Conservation (phyloP, 257 asterid species). For the Plantago ovata region DNA sequence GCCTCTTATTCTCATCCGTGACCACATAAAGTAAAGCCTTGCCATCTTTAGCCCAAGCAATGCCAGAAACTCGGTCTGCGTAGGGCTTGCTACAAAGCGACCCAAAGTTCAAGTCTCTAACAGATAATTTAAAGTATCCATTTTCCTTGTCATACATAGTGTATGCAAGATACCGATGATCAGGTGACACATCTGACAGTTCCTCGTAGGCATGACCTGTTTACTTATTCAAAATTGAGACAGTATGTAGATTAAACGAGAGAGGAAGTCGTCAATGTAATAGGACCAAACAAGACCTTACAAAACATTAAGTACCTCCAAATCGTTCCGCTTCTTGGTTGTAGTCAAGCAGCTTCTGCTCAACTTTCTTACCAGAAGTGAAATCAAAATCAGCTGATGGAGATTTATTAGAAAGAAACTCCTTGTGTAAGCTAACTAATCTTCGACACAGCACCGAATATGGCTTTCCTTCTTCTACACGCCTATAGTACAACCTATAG, state of each 20-base stretch:
- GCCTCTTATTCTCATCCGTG: slow-evolving; percentile 77
- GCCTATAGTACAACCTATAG: slow-evolving; percentile 81
- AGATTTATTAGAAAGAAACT: slow-evolving; percentile 75
- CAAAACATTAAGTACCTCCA: slow-evolving; percentile 48
- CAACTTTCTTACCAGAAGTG: slow-evolving; percentile 80
- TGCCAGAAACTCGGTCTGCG: slow-evolving; percentile 71
- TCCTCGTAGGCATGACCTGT: slow-evolving; percentile 89
- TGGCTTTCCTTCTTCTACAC: slow-evolving; percentile 94
- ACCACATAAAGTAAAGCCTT: slow-evolving; percentile 73
- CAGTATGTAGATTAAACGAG: not conserved
- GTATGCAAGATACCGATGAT: slow-evolving; percentile 90
- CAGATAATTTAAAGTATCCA: slow-evolving; percentile 65
- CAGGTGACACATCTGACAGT: slow-evolving; percentile 90
- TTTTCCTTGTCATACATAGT: slow-evolving; percentile 93
- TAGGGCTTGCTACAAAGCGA: slow-evolving; percentile 71
- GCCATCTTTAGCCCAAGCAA: slow-evolving; percentile 96
- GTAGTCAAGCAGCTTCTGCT: slow-evolving; percentile 88
- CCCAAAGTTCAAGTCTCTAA: slow-evolving; percentile 81
- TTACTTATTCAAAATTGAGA: slow-evolving; percentile 6
- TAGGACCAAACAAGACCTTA: not conserved
- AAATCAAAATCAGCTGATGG: slow-evolving; percentile 95
- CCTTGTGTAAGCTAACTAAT: slow-evolving; percentile 72
- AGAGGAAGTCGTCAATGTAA: slow-evolving; percentile 12
- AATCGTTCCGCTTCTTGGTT: slow-evolving; percentile 91
- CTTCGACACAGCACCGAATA: slow-evolving; percentile 84